Evolutionary conservation across 345 rosid genomes (phyloP).

Genomic region (Moricandia moricandioides): DNA sequence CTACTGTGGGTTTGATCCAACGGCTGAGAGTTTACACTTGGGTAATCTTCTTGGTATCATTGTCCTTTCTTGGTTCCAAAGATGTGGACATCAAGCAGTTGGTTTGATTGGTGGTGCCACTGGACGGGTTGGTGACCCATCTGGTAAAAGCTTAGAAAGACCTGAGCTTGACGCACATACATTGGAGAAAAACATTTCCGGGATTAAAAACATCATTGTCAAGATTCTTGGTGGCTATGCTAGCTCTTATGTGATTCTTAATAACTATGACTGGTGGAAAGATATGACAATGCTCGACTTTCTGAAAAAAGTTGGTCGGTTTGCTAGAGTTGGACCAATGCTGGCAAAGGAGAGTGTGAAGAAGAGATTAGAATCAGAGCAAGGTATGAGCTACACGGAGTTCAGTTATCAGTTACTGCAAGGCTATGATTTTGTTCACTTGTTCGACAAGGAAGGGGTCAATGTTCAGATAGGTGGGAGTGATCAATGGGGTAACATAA

Average conservation of each 20-base stretch:
- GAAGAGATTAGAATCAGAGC: slow-evolving; percentile 89
- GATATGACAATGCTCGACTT: slow-evolving; percentile 74
- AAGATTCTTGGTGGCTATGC: slow-evolving; percentile 41
- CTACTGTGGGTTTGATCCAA: slow-evolving; percentile 97
- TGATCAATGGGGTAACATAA: slow-evolving; percentile 97
- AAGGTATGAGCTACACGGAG: slow-evolving; percentile 94
- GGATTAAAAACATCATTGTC: slow-evolving; percentile 48
- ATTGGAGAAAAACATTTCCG: slow-evolving; percentile 57
- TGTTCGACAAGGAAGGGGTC: slow-evolving; percentile 69
- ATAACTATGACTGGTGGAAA: slow-evolving; percentile 98
- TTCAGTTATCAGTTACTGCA: slow-evolving; percentile 89
- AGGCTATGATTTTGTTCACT: slow-evolving; percentile 74
- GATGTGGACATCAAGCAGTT: slow-evolving; percentile 83
- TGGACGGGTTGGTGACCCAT: slow-evolving; percentile 89
- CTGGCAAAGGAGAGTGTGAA: slow-evolving; percentile 87
- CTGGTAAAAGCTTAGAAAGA: slow-evolving; percentile 88
- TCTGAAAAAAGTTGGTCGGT: slow-evolving; percentile 72
- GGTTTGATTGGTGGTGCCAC: slow-evolving; percentile 96
- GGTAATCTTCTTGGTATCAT: slow-evolving; percentile 90
- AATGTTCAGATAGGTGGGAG: slow-evolving; percentile 96
- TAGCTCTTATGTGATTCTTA: slow-evolving; percentile 49
- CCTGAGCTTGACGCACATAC: slow-evolving; percentile 66
- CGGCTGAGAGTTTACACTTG: slow-evolving; percentile 87
- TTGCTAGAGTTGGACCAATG: slow-evolving; percentile 86
- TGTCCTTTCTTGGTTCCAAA: slow-evolving; percentile 92